Evolutionary conservation across 306 rosid genomes (phyloP), one percentile per base, ranked within the genome.

Genomic region (Oxytropis ochrocephala): DNA sequence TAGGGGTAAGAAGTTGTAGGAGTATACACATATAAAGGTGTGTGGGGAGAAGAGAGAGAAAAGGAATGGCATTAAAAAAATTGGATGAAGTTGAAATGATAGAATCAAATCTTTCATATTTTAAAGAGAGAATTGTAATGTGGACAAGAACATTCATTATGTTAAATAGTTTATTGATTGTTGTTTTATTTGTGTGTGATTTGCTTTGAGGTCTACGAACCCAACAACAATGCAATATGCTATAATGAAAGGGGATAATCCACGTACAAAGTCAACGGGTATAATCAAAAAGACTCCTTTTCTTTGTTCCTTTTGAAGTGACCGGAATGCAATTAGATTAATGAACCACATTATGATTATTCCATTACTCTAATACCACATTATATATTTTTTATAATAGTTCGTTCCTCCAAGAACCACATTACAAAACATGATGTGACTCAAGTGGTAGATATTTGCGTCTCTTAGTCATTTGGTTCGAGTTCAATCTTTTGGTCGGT

Each of bases 91-190:
- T 48, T 49, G 70, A 43, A 59, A 44, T 7, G 11, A 59, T 11
- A 62, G 89, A 82, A 85, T 80, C 87, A 79, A 79, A 85, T 85
- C 79, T 77, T 51, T 47, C 46, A 56, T 82, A 58, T 82, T 74
- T 73, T 70, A 60, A 46, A 39, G 35, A 64, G 44, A 49, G 73
- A 70, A 58, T 73, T 67, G 70, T 59, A 65, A 62, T 67, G 44
- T 70, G 75, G 75, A 65, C 44, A 57, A 71, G 75, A 80, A 80
- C 79, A 70, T 82, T 79, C 70, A 70, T 64, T 43, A 30, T 67
- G 9, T 30, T 59, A 50, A 82, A 54, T 62, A 51, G 41, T 30
- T 65, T 62, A 11, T 42, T 32, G 61, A 59, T 70, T 82, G 75
- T 36, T 38, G 48, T 38, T 60, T 57, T 81, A 7, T 72, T 9